Base-by-base conservation (phyloP, 768 basidiomycete genomes). In the Suillus hirtellus region DNA sequence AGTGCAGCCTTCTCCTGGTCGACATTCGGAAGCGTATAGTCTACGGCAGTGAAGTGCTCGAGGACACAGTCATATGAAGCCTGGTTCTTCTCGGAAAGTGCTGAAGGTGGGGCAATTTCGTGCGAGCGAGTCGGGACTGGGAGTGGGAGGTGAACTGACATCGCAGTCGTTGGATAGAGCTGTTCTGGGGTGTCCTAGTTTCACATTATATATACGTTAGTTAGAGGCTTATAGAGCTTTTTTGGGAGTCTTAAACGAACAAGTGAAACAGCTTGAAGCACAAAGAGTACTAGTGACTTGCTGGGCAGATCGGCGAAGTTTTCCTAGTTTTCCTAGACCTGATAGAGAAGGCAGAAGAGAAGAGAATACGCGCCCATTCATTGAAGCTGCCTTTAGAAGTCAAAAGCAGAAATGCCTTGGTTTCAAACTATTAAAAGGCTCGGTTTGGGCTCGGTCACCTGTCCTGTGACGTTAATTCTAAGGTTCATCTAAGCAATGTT, bases 1-100 rank as follows among this genome's bases (percentile, higher is more conserved):
- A 93, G 76, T 63, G 77, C 73, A 9, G 81, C 78, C 2, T 81
- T 78, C 49, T 78, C 77, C 0, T 76, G 74, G 10, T 76, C 60
- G 7, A 77, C 70, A n/a, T 74, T 80, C 3, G 88, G 84, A 37
- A 90, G 70, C 6, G 67, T 73, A 71, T 89, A 90, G 2, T 78
- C 78, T 0, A 79, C 69, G n/a, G 74, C 70, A 19, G 81, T 69
- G 67, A 92, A 90, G 71, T 90, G 84, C n/a, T 73, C 75, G 49
- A 89, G 76, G 15, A 92, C 85, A 55, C 77, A 76, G 47, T 82
- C 74, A 63, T 84, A 83, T 75, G 84, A 79, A 62, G 75, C 76
- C 62, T 80, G 79, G 62, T 89, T 82, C 9, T 72, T 73, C 14
- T 78, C 75, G 2, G 79, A 76, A 24, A 88, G 72, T 2, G 73